These are phyloP conservation scores for Diaporthe humulicola DNA, from an alignment of 2,329 filamentous ascomycete genomes.

Conservation along the genomic window DNA sequence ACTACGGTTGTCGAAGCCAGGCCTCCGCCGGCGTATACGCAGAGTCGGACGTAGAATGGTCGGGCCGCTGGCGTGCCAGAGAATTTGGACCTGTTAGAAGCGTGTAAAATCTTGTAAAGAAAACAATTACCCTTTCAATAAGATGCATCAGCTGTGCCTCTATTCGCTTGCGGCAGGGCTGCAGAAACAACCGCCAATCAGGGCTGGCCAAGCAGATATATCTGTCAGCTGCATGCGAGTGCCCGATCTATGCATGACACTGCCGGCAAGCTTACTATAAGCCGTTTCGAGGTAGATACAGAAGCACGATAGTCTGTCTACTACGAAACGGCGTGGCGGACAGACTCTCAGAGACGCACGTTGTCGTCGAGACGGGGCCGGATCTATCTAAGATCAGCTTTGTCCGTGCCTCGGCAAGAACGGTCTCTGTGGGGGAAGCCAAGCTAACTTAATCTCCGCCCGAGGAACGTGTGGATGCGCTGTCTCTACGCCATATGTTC, in stretches of 20 bases:
- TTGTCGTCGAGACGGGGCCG: slow-evolving; percentile 4
- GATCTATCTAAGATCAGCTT: not conserved
- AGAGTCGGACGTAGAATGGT: not conserved
- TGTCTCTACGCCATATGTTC: not conserved
- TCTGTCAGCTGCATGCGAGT: not conserved
- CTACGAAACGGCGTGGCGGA: not conserved
- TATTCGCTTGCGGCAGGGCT: not conserved
- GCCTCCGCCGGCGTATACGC: slow-evolving; percentile 19
- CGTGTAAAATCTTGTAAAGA: not conserved
- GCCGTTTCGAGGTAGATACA: not conserved
- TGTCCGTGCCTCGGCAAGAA: slow-evolving; percentile 13
- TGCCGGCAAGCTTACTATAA: not conserved
- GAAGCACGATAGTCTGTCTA: not conserved
- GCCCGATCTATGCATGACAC: not conserved
- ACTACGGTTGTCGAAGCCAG: slow-evolving; percentile 7
- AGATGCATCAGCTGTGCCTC: not conserved
- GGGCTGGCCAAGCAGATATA: not conserved
- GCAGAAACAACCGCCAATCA: not conserved
- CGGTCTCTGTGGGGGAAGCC: slow-evolving; percentile 8
- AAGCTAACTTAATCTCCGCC: slow-evolving; percentile 23
- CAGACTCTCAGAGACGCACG: not conserved
- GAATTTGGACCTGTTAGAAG: no score
- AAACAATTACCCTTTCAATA: not conserved
- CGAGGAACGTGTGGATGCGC: slow-evolving; percentile 15
- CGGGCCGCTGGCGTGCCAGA: not conserved